Base-by-base conservation (phyloP, 2,329 filamentous ascomycete genomes). In the Epichloe bromicola region DNA sequence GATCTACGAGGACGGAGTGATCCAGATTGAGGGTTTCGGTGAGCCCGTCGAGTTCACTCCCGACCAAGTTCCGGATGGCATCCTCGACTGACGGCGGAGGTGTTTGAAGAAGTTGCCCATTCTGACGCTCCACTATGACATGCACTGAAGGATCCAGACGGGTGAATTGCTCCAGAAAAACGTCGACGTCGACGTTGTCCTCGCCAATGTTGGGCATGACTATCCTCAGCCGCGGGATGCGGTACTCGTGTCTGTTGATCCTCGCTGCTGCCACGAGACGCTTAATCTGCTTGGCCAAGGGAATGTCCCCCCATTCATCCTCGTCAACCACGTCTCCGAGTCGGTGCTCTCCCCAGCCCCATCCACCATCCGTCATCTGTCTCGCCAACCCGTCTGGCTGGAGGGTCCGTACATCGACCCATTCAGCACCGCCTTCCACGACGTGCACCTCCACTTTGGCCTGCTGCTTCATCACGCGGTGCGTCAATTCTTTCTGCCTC, bases 321-420 rank as follows among this genome's bases (percentile, higher is more conserved):
- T 56, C 53, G 7, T 64, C 61, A 5, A 68, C 63, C 1, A 53
- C 46, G 2, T 67, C 62, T 1, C 62, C 62, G 5, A 57, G 51
- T 4, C 59, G 56, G 53, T 68, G 58, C 6, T 67, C 65, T 5
- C 66, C 69, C 69, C 69, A 71, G 6, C 60, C 60, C 69, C 69
- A 71, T 4, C 69, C 69, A n/a, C 60, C 61, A 44, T 70, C 68
- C 3, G 62, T 62, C 68, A 71, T 66, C 44, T 71, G 67, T 3
- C 67, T 59, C 7, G 65, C 65, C 48, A 71, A 58, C 30, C 67
- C 58, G 45, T 65, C 60, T 12, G 58, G 55, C 46, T 60, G 60
- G 1, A 67, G 56, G 7, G 61, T 59, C 33, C 64, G 61, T 43
- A 65, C 53, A 15, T 60, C 60, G 37, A 70, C 44, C 66, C 66